Base-by-base conservation (phyloP, 2,329 filamentous ascomycete genomes). In the Macrophomina phaseolina region DNA sequence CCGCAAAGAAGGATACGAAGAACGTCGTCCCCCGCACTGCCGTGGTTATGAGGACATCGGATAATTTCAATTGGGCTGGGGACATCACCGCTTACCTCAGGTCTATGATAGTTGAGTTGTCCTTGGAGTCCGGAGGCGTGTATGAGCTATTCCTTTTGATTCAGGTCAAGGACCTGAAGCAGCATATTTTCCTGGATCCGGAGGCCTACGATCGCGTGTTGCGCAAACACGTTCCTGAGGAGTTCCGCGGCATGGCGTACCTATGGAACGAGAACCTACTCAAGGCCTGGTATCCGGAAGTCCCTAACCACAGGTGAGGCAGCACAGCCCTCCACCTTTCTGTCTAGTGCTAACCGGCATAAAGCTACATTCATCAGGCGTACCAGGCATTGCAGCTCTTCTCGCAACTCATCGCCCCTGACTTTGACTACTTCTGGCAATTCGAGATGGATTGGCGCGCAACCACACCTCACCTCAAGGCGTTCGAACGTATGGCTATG, bases 361-460 rank as follows among this genome's bases (percentile, higher is more conserved):
- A 78, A 78, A 82, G 67, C 80, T 83, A 11, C 82, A 83, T 72
- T 82, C 78, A 81, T 34, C 89, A 92, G 72, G 60, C 66, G 6
- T 92, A 89, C 82, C 84, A 92, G 70, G 89, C 90, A 6, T 83
- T 93, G 2, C 91, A 93, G 74, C 89, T 89, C 77, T 93, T 94
- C 74, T 87, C 87, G 67, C 76, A 79, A 67, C 85, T 90, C 72
- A 89, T 90, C 63, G 89, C 93, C 72, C 91, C 91, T 0, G 88
- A 94, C 72, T 95, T 91, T 70, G 90, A 93, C 71, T 93, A 87
- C 72, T 84, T 93, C 71, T 83, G 92, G 91, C 94, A 94, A 75
- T 94, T 91, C 91, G 92, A 95, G 75, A 91, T 93, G 80, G 91
- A 95, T 74, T 89, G 90, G 40, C 86, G 92, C 55, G 90, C 91